Base-by-base conservation (phyloP, 495 filamentous ascomycete genomes). In the Daldinia decipiens region DNA sequence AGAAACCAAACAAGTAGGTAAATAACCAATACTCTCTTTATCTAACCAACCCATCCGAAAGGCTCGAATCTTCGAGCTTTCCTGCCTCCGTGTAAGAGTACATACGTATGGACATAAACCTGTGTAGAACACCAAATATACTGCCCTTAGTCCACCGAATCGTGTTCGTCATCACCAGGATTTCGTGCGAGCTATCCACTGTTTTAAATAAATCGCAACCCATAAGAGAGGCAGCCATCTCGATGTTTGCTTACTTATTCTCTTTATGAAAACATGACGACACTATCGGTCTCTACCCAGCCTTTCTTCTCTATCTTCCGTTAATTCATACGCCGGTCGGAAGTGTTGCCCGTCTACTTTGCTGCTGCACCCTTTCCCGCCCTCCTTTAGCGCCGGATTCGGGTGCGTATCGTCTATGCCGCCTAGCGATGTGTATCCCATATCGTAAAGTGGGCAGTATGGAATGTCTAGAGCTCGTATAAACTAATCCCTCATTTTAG, bases 401-500 rank as follows among this genome's bases (percentile, higher is more conserved):
- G 93, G 95, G 67, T 91, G 85, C 4, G 95, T 99, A 82, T 99
- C 93, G 26, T 85, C 89, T n/a, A 87, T 92, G 2, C 95, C 94
- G 2, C 95, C 95, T 6, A 99, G 82, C 51, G 89, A 93, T 4
- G 95, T 96, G 76, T 93, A 96, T 5, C 92, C 92, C 65, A 56
- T 75, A 74, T 97, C 91, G 77, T 99, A 99, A 6, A 99, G 84
- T 13, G 82, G 79, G 76, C 95, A 99, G 71, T 95, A 99, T 15
- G 87, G 85, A 19, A 98, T 85, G 1, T 86, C 82, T 27, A 98
- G 79, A 67, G 91, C 87, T 13, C 93, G 87, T 67, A 97, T 92
- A 72, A 98, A 98, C 88, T 93, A 68, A 45, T 21, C 5, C 15
- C 21, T 57, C 7, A 45, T 54, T 64, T 80, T 59, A 76, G 72